Evolutionary conservation across 2,329 filamentous ascomycete species (phyloP).

Genomic region (Chalaropsis thielavioides): DNA sequence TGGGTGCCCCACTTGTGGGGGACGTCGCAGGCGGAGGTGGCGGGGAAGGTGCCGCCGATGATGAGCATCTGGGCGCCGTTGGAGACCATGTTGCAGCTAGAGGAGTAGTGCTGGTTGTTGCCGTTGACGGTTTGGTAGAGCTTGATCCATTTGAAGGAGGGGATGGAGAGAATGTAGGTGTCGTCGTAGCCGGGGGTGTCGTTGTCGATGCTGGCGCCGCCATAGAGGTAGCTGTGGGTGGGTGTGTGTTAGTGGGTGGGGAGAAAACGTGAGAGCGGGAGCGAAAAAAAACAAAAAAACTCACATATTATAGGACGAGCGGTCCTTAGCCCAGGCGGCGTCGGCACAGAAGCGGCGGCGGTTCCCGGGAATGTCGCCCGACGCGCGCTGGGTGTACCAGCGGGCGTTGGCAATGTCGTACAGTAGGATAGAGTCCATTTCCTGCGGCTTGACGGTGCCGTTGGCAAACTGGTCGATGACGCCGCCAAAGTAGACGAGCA

Average conservation of each 20-base stretch:
- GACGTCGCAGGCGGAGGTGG: slow-evolving; percentile 36
- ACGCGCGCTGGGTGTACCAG: slow-evolving; percentile 46
- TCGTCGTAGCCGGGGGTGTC: slow-evolving; percentile 41
- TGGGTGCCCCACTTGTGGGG: slow-evolving; percentile 39
- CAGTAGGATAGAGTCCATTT: slow-evolving; percentile 39
- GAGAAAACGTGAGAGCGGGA: background rate
- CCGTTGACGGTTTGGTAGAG: slow-evolving; percentile 32
- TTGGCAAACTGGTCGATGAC: slow-evolving; percentile 30
- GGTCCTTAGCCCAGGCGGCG: slow-evolving; percentile 42
- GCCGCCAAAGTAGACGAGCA: slow-evolving; percentile 49
- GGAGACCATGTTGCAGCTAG: slow-evolving; percentile 42
- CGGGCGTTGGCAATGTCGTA: slow-evolving; percentile 45
- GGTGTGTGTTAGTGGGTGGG: background rate
- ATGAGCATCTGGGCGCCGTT: slow-evolving; percentile 46
- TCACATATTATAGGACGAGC: slow-evolving; percentile 50
- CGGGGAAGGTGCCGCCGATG: slow-evolving; percentile 44
- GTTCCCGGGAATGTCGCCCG: slow-evolving; percentile 36
- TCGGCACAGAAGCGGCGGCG: slow-evolving; percentile 48
- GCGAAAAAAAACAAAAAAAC: slow-evolving; percentile 21
- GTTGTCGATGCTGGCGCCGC: slow-evolving; percentile 37
- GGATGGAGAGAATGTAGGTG: slow-evolving; percentile 46
- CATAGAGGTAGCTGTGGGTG: slow-evolving; percentile 51
- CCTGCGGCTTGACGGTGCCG: slow-evolving; percentile 31
- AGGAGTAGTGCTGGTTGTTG: slow-evolving; percentile 34
- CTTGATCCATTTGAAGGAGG: slow-evolving; percentile 50